phyloP scores from a whole-genome alignment of 768 basidiomycete genomes.

The Kwoniella botswanensis region DNA sequence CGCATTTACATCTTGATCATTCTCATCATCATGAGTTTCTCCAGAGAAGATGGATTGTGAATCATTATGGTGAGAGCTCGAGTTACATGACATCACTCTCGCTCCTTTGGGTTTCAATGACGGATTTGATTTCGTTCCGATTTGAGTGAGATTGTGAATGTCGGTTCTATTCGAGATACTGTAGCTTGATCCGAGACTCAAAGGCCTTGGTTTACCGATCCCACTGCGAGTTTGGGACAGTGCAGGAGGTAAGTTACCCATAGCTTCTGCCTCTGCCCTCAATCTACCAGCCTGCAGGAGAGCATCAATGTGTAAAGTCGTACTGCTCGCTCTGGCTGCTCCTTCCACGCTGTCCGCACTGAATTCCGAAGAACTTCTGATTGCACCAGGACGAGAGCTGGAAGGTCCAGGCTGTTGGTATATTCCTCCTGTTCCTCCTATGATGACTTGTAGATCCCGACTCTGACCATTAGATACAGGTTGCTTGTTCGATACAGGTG shows the following conservation, averaged over 20 bases:
- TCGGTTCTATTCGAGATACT: conserved; percentile 14
- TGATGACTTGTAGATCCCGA: conserved; percentile 15
- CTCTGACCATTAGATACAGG: not conserved
- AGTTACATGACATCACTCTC: conserved; percentile 41
- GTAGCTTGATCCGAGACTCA: conserved; percentile 43
- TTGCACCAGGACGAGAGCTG: not conserved
- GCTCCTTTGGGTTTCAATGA: conserved; percentile 31
- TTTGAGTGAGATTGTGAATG: conserved; percentile 10
- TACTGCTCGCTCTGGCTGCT: conserved; percentile 44
- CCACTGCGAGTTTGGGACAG: not conserved
- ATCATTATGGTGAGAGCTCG: conserved; percentile 17
- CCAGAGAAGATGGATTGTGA: conserved; percentile 21
- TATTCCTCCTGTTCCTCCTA: conserved; percentile 5
- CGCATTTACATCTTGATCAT: conserved; percentile 21
- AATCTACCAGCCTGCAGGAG: conserved; percentile 38
- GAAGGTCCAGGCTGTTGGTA: conserved; percentile 17
- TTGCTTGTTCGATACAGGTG: conserved; percentile 5
- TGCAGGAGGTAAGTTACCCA: conserved; percentile 14
- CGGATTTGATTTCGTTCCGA: conserved; percentile 22
- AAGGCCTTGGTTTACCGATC: conserved; percentile 22
- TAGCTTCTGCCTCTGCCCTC: conserved; percentile 34
- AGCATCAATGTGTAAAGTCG: conserved; percentile 48
- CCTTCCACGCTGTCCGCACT: conserved; percentile 12
- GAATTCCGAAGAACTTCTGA: conserved; percentile 15
- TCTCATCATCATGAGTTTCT: conserved; percentile 18